These are phyloP conservation scores for Pyrenophora teres DNA, from an alignment of 2,329 filamentous ascomycete species.

Conservation along the genomic window DNA sequence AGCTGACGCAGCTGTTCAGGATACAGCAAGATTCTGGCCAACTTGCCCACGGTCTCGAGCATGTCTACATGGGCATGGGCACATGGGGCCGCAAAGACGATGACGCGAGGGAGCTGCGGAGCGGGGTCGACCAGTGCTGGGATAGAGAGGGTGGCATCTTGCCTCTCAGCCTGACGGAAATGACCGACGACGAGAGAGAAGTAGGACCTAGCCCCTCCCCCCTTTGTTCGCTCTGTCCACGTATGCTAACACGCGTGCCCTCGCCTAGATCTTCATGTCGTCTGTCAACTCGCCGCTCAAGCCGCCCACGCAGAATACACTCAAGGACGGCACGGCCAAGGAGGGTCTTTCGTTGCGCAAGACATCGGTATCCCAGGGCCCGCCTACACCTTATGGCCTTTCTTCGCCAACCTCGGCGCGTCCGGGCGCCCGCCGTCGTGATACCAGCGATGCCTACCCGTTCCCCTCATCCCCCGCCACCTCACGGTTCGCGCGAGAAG, in stretches of 20 bases:
- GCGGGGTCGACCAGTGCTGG: conserved; percentile 93
- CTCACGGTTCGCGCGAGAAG: conserved; percentile 66
- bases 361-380: conserved; percentile 76
- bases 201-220: conserved; percentile 48
- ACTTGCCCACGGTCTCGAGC: conserved; percentile 65
- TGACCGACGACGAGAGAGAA: conserved; percentile 71
- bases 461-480: conserved; percentile 65
- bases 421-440: conserved; percentile 78
- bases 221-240: conserved; percentile 1
- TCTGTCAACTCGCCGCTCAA: conserved; percentile 96
- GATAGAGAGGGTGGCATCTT: conserved; percentile 70
- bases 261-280: conserved; percentile 70
- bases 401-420: conserved; percentile 75
- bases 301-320: conserved; percentile 70
- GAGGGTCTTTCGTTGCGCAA: conserved; percentile 72
- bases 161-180: conserved; percentile 73
- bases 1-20: conserved; percentile 76
- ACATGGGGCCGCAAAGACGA: conserved; percentile 81
- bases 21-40: conserved; percentile 59
- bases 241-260: conserved; percentile 19
- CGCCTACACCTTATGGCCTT: conserved; percentile 67
- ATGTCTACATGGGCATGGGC: conserved; percentile 77
- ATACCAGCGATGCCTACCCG: conserved; percentile 74
- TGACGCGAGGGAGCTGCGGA: conserved; percentile 66
- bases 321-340: conserved; percentile 65